Percentiles rank a stretch among this genome's conserved stretches.
Evolutionary conservation across 2,329 filamentous ascomycete species (phyloP).

Genomic region (Beauveria sp.): DNA sequence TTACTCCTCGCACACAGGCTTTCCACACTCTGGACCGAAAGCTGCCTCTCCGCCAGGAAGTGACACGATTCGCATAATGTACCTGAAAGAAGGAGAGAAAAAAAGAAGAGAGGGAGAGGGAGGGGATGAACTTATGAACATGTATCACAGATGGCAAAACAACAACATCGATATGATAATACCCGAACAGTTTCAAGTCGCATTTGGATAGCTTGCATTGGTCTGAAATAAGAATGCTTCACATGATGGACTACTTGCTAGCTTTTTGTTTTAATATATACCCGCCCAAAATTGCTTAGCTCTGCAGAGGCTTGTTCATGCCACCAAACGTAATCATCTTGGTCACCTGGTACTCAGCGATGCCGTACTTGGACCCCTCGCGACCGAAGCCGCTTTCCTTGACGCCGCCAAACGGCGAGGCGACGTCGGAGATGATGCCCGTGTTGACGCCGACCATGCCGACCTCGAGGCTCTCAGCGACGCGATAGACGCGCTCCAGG

Average conservation of each 20-base stretch:
- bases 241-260: not conserved
- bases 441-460: constrained; percentile 86
- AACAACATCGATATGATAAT: not conserved
- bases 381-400: constrained; percentile 77
- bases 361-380: constrained; percentile 70
- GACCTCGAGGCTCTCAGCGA: constrained; percentile 66
- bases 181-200: not conserved
- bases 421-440: constrained; percentile 54
- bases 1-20: constrained; percentile 59
- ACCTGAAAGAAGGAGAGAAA: not conserved
- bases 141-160: not conserved
- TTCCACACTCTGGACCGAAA: constrained; percentile 57
- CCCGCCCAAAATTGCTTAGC: constrained; percentile 16
- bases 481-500: constrained; percentile 49
- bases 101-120: no score
- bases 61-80: not conserved
- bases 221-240: not conserved
- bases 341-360: constrained; percentile 66
- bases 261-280: not conserved
- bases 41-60: constrained; percentile 36
- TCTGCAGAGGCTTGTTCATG: constrained; percentile 48
- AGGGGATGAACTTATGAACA: not conserved
- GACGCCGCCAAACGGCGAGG: constrained; percentile 66
- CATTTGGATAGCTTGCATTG: not conserved
- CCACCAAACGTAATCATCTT: constrained; percentile 56